Evolutionary conservation across 192 early-diverging fungal species (phyloP), one percentile per base, ranked within the genome.

Genomic region (Mortierella alpina): DNA sequence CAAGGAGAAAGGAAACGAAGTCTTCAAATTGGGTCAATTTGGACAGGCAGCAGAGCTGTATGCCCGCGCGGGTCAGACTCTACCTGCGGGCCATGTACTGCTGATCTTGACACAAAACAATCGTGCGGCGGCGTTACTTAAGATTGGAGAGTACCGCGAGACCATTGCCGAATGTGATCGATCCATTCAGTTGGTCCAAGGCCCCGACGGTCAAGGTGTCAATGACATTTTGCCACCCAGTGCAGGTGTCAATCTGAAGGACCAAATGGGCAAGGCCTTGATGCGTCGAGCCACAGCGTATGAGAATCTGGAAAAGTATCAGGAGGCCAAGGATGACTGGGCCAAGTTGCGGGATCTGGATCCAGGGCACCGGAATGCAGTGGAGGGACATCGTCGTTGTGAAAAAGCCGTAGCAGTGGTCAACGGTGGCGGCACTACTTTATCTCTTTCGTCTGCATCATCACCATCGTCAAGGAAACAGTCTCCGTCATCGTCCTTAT

Each of bases 21-120:
- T 83, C 12, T 99, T 96, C 83, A 97, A 96, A 76, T 85, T 92
- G 31, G 97, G 97, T 4, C 94, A 98, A 82, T 98, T 92, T 84
- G 92, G 86, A 54, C 92, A 93, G 11, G 95, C 96, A 0, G 91
- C 92, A 48, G 73, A 74, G 7, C 83, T 82, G 17, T 99, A 99
- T 81, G 87, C 88, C 5, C 62, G 66, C 7, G 75, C 75, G 1
- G 51, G 75, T 45, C 63, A 81, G 42, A 63, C 76, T 5, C 84
- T 98, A 3, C 90, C 95, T 0, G 40, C 66, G 13, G 59, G 71
- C 8, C 96, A 99, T 67, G 67, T 88, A 9, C 62, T 89, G 7
- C 74, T 91, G 22, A 85, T 93, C 12, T 58, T 93, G 10, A 79
- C 96, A 17, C 89, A 86, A 84, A 96, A 95, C 84, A 98, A 98